Conservation (phyloP, 2,329 filamentous ascomycete genomes). For the Ceratocystis cacaofunesta region DNA sequence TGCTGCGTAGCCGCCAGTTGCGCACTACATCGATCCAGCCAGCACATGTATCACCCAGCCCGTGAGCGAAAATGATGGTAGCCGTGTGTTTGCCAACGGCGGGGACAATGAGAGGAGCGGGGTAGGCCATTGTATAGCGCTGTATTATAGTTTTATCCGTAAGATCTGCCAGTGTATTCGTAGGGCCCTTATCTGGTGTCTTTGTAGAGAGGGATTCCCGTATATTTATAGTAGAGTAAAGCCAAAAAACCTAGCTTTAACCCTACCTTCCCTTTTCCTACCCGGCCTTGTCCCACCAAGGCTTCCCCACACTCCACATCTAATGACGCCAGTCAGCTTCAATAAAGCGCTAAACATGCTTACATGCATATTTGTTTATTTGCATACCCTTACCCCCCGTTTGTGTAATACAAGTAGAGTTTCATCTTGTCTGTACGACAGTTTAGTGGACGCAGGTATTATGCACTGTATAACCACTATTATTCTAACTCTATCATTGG, state of each 20-base stretch:
- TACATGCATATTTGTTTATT: not conserved
- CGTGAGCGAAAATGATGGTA: slow-evolving; percentile 88
- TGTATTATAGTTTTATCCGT: not conserved
- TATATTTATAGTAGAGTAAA: not conserved
- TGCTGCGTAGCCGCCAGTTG: slow-evolving; percentile 66
- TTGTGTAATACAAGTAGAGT: not conserved
- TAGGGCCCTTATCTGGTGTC: not conserved
- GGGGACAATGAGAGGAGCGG: slow-evolving; percentile 53
- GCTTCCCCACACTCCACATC: not conserved
- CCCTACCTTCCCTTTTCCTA: not conserved
- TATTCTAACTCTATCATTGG: not conserved
- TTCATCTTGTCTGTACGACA: not conserved
- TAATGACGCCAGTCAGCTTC: not conserved
- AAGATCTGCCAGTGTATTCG: not conserved
- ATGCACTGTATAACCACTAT: not conserved
- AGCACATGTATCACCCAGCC: slow-evolving; percentile 68
- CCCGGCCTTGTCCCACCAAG: not conserved
- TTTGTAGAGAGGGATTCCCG: not conserved
- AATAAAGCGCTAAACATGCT: not conserved
- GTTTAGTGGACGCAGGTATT: not conserved
- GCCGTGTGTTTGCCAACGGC: slow-evolving; percentile 75
- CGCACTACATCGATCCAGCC: slow-evolving; percentile 74
- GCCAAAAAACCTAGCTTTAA: not conserved
- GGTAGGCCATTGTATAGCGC: slow-evolving; percentile 16
- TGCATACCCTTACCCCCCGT: not conserved